Percentiles rank a stretch among this genome's conserved stretches.
Conservation (phyloP, 2,329 filamentous ascomycete genomes). For the Penicillium glabrum region DNA sequence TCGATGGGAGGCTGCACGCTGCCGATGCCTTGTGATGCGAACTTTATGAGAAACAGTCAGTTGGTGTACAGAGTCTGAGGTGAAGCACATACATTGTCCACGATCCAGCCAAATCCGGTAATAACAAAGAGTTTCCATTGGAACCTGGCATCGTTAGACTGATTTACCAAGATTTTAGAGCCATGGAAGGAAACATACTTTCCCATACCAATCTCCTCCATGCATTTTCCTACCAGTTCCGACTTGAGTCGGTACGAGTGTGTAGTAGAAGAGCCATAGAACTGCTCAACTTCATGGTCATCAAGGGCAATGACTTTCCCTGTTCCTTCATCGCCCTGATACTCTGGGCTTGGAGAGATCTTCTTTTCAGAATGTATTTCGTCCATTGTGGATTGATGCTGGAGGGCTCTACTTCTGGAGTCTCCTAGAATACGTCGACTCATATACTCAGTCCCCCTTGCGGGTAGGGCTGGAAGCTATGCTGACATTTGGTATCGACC, state of each 20-base stretch:
- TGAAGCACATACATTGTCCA: slow-evolving; percentile 53
- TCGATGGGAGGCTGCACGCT: slow-evolving; percentile 30
- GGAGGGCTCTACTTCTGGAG: not conserved
- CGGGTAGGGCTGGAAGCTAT: not conserved
- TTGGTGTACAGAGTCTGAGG: not conserved
- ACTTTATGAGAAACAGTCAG: slow-evolving; percentile 2
- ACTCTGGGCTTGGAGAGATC: not conserved
- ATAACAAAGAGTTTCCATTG: slow-evolving; percentile 66
- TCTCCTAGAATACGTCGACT: not conserved
- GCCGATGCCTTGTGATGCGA: slow-evolving; percentile 31
- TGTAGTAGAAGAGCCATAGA: slow-evolving; percentile 39
- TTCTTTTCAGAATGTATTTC: slow-evolving; percentile 18
- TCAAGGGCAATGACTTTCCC: slow-evolving; percentile 24
- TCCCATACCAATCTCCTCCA: slow-evolving; percentile 32
- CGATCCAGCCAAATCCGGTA: slow-evolving; percentile 68
- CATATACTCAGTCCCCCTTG: slow-evolving; percentile 2
- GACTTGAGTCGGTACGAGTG: slow-evolving; percentile 34
- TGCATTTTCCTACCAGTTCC: slow-evolving; percentile 26
- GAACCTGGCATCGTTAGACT: slow-evolving; percentile 17
- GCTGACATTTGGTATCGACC: not conserved
- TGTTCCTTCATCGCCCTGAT: slow-evolving; percentile 3
- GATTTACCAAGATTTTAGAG: not conserved
- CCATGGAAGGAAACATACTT: slow-evolving; percentile 20
- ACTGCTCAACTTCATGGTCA: slow-evolving; percentile 32
- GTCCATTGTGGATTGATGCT: slow-evolving; percentile 8